Conservation (phyloP, 192 early-diverging fungal species). For the Geosiphon pyriformis region DNA sequence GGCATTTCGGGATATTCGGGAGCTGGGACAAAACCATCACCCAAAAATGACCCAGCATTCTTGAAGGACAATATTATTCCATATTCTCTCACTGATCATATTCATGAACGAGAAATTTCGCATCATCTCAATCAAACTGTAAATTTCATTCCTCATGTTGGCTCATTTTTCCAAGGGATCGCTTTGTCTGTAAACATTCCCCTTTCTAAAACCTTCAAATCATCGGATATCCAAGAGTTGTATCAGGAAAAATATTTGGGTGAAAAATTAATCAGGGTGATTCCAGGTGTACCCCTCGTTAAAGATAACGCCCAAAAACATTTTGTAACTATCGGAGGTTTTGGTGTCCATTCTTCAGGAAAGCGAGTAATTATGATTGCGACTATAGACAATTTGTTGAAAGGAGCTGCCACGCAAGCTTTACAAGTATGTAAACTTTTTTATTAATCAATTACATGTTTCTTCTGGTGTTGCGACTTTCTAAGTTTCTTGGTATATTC, state of each 20-base stretch:
- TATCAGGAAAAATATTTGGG: constrained; percentile 67
- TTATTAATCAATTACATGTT: background rate
- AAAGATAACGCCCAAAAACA: constrained; percentile 87
- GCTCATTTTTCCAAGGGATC: constrained; percentile 92
- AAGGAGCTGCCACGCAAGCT: constrained; percentile 99
- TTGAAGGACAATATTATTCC: constrained; percentile 89
- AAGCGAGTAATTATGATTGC: constrained; percentile 84
- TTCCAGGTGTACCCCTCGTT: constrained; percentile 74
- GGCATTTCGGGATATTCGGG: constrained; percentile 97
- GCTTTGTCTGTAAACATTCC: constrained; percentile 85
- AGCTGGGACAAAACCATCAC: constrained; percentile 96
- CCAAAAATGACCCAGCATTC: constrained; percentile 88
- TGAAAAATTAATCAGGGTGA: constrained; percentile 81
- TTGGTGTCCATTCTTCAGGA: constrained; percentile 72
- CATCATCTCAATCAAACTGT: constrained; percentile 63
- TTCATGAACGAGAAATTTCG: constrained; percentile 91
- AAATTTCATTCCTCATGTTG: constrained; percentile 88
- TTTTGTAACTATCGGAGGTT: constrained; percentile 87
- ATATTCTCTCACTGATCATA: constrained; percentile 89
- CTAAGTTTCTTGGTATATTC: constrained; percentile 1
- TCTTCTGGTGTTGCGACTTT: background rate
- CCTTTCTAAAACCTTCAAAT: constrained; percentile 66
- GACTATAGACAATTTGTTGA: constrained; percentile 95
- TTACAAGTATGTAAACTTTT: constrained; percentile 56
- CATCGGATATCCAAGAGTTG: constrained; percentile 61